Evolutionary conservation across 495 filamentous ascomycete species (phyloP), one percentile per base, ranked within the genome.

Genomic region (Cercophora newfieldiana): DNA sequence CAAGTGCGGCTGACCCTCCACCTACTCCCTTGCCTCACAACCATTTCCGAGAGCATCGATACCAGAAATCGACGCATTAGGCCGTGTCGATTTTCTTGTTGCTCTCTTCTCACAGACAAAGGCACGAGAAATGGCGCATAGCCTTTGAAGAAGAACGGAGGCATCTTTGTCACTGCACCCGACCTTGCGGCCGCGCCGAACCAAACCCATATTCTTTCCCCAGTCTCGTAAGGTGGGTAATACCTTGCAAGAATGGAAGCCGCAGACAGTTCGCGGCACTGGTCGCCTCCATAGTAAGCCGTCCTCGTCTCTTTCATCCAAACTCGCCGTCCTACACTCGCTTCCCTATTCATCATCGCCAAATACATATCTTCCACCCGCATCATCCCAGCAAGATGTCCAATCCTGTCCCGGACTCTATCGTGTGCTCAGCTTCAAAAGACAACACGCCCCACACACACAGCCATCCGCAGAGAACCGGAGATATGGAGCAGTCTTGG

Each of bases 241-340:
- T 18, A 24, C 16, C 25, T 31, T 50, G 48, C 26, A 19, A 63
- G 28, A 48, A 75, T 75, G 72, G 69, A 73, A 66, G 58, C 65
- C 51, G 30, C 61, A 25, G 7, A 50, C 53, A 66, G 53, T 28
- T 37, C 28, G 21, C 58, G 69, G 59, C 55, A 55, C 19, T 70
- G 70, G 68, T 61, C 66, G 65, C 63, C 61, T 24, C 65, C 69
- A 0, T 44, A 37, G 69, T 72, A 68, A 68, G 71, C 63, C 3
- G 26, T 19, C 25, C 47, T 28, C 51, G 30, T 61, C n/a, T 28
- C 29, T 54, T 48, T 37, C 61, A 63, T 47, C 22, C 51, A 8
- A 33, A 56, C 18, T 29, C 21, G 18, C 12, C 25, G 16, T 55
- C 18, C 26, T 47, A 28, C n/a, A 8, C 48, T 22, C 60, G 25